Percentiles rank a stretch among this genome's conserved stretches.
These are phyloP conservation scores for Phycomyces blakesleeanus DNA, from an alignment of 192 early-diverging fungal genomes.

Conservation along the genomic window DNA sequence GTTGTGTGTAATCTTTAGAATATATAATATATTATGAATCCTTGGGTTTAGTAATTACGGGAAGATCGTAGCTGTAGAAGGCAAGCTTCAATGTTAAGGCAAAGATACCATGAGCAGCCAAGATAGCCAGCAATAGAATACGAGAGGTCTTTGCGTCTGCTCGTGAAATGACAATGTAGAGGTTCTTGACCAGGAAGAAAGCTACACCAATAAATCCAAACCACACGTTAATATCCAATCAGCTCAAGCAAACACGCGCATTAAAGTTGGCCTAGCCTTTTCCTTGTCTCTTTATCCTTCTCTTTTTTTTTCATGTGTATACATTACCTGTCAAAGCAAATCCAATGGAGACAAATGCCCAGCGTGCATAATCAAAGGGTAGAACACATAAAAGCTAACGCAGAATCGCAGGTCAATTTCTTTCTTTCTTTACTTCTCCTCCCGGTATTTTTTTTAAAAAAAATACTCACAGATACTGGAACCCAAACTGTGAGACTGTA, in stretches of 20 bases:
- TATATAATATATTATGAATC: no score
- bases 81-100: constrained; percentile 77
- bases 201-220: constrained; percentile 6
- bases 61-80: constrained; percentile 72
- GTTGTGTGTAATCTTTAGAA: neutral
- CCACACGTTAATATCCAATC: constrained; percentile 29
- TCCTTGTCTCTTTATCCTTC: no score
- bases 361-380: constrained; percentile 77
- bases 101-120: constrained; percentile 64
- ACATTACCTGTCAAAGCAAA: constrained; percentile 68
- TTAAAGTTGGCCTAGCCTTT: no score
- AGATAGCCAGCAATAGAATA: constrained; percentile 63
- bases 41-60: constrained; percentile 3
- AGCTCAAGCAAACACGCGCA: no score
- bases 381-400: constrained; percentile 73
- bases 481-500: constrained; percentile 94
- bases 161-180: constrained; percentile 60
- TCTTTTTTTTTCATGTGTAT: constrained; percentile 17
- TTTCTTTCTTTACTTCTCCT: neutral
- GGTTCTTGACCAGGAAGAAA: constrained; percentile 52
- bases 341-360: constrained; percentile 74
- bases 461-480: constrained; percentile 71
- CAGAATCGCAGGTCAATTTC: neutral
- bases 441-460: constrained; percentile 7
- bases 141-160: constrained; percentile 68